Evolutionary conservation across 495 filamentous ascomycete species (phyloP).

Genomic region (Xylaria acuta): DNA sequence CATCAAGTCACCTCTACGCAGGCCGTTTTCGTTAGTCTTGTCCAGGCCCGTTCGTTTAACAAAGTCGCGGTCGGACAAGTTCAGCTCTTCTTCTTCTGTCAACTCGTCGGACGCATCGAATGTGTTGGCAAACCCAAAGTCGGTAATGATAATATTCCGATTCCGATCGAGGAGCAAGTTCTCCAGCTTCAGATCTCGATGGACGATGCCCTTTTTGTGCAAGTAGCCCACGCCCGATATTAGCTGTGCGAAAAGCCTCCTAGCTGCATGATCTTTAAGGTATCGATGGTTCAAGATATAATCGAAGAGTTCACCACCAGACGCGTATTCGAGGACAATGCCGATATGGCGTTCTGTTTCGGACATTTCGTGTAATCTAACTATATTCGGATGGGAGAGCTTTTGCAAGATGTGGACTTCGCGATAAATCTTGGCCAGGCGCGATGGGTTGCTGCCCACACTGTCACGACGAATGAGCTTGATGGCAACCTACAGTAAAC

Average conservation of each 20-base stretch:
- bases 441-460: constrained; percentile 81
- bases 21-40: constrained; percentile 60
- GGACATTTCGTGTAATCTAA: constrained; percentile 96
- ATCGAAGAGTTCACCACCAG: constrained; percentile 96
- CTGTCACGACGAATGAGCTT: constrained; percentile 95
- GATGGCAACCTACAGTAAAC: constrained; percentile 78
- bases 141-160: constrained; percentile 98
- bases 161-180: constrained; percentile 96
- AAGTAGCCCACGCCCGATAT: constrained; percentile 97
- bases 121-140: constrained; percentile 99
- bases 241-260: constrained; percentile 92
- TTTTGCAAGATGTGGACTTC: constrained; percentile 90
- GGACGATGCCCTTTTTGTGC: constrained; percentile 98
- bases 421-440: constrained; percentile 94
- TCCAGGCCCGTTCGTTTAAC: constrained; percentile 81
- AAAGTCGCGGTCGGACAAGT: constrained; percentile 81
- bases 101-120: constrained; percentile 91
- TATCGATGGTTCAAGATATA: constrained; percentile 97
- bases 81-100: constrained; percentile 87
- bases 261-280: constrained; percentile 88
- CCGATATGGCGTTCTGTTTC: constrained; percentile 96
- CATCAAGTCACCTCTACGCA: constrained; percentile 76
- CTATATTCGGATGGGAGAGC: constrained; percentile 94
- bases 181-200: constrained; percentile 96
- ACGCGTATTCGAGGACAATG: constrained; percentile 98